A percentile compares a stretch with the other conserved stretches of the same genome.
Evolutionary conservation across 2,329 filamentous ascomycete species (phyloP).

Genomic region (Pleurostoma richardsiae): DNA sequence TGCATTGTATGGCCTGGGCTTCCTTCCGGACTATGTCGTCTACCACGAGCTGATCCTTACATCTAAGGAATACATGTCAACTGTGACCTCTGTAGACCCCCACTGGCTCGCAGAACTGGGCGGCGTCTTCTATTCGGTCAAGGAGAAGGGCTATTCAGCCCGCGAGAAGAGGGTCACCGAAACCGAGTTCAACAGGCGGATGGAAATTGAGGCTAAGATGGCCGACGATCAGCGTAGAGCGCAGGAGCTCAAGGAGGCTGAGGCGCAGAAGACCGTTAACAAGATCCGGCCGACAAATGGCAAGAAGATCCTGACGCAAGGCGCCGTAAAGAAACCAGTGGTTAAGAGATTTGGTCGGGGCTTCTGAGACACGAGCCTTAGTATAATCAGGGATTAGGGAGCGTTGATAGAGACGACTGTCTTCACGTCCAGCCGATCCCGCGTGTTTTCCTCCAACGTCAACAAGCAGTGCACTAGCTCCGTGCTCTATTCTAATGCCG

Average conservation of each 20-base stretch:
- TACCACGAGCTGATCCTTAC: constrained; percentile 98
- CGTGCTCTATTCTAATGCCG: constrained; percentile 22
- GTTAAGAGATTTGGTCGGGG: constrained; percentile 51
- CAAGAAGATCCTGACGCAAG: constrained; percentile 58
- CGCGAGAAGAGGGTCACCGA: constrained; percentile 83
- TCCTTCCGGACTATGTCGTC: constrained; percentile 92
- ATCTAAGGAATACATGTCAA: constrained; percentile 96
- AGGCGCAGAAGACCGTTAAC: constrained; percentile 40
- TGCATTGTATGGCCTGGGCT: constrained; percentile 86
- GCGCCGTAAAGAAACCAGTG: constrained; percentile 57
- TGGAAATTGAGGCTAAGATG: constrained; percentile 93
- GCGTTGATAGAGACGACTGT: no score
- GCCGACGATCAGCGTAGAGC: constrained; percentile 73
- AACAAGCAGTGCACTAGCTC: background rate
- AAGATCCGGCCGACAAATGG: constrained; percentile 26
- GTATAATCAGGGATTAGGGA: no score
- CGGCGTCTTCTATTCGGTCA: constrained; percentile 94
- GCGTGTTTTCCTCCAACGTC: no score
- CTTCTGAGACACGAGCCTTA: constrained; percentile 25
- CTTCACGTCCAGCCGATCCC: no score
- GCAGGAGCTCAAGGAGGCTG: constrained; percentile 47
- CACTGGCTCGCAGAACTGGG: constrained; percentile 96
- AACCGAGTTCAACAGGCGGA: constrained; percentile 84
- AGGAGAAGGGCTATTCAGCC: constrained; percentile 93
- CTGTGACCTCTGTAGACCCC: constrained; percentile 91